These are phyloP conservation scores for Chalaropsis ovoidea DNA, from an alignment of 2,329 filamentous ascomycete genomes.

Conservation along the genomic window DNA sequence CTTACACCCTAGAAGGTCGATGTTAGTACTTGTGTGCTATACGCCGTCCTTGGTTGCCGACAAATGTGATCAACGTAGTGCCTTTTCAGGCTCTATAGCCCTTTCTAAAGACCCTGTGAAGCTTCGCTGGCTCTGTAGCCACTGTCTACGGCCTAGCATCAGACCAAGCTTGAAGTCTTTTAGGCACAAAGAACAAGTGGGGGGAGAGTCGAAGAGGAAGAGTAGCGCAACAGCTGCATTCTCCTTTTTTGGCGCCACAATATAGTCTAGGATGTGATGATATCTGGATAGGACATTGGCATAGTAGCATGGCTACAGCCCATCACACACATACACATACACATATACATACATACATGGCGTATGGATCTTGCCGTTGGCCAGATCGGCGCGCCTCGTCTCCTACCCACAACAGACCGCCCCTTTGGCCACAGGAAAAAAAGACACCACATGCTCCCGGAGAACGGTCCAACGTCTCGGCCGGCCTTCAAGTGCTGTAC, in stretches of 20 bases:
- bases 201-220: background rate
- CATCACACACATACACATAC: background rate
- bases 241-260: background rate
- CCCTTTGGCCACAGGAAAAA: background rate
- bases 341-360: background rate
- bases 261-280: background rate
- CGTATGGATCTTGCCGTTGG: background rate
- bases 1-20: background rate
- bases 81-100: background rate
- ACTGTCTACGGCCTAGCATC: background rate
- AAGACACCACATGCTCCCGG: background rate
- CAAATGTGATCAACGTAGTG: background rate
- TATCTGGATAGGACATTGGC: background rate
- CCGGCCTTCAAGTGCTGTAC: background rate
- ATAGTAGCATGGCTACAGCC: background rate
- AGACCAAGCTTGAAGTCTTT: background rate
- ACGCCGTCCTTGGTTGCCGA: too few relatives aligned
- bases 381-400: background rate
- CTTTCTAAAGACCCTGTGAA: background rate
- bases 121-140: background rate
- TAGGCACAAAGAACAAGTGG: conserved; percentile 3
- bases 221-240: background rate
- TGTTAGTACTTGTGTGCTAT: too few relatives aligned
- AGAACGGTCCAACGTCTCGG: background rate
- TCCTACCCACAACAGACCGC: background rate